A percentile compares a stretch with the other conserved stretches of the same genome.
Evolutionary conservation across 2,329 filamentous ascomycete genomes (phyloP).

Genomic region (Coniella lustricola): DNA sequence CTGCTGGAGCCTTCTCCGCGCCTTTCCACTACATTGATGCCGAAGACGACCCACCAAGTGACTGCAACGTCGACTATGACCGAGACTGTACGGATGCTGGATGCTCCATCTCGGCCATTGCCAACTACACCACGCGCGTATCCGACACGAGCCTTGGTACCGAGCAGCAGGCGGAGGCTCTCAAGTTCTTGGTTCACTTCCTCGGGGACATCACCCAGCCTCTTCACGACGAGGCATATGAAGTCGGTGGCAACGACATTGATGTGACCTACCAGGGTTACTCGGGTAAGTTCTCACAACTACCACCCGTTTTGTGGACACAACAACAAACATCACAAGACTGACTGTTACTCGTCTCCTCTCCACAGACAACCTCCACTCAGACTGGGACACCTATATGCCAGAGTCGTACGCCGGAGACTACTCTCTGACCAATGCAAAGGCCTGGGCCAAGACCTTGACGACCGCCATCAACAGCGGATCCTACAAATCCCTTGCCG

Average conservation of each 20-base stretch:
- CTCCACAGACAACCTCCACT: conserved; percentile 47
- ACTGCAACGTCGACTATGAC: conserved; percentile 35
- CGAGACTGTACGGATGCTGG: conserved; percentile 38
- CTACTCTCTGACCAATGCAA: conserved; percentile 24
- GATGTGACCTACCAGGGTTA: conserved; percentile 44
- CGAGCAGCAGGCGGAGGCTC: conserved; percentile 26
- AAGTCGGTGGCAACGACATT: conserved; percentile 51
- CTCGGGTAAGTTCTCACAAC: conserved; percentile 4
- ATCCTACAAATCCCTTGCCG: conserved; percentile 25
- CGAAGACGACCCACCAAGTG: conserved; percentile 41
- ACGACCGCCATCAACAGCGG: conserved; percentile 30
- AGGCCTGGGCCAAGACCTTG: conserved; percentile 30
- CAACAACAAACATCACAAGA: too few relatives aligned
- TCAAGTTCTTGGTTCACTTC: conserved; percentile 40
- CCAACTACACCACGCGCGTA: conserved; percentile 26
- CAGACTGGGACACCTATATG: conserved; percentile 52
- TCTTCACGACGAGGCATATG: conserved; percentile 44
- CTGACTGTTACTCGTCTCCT: too few relatives aligned
- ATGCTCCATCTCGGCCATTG: conserved; percentile 38
- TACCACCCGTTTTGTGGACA: too few relatives aligned
- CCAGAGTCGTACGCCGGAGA: conserved; percentile 34
- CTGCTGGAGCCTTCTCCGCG: conserved; percentile 37
- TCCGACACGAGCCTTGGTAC: conserved; percentile 15
- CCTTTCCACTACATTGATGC: conserved; percentile 48
- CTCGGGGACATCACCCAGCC: conserved; percentile 51